Conservation (phyloP, 352 stramenopile species). For the Pythium sukuiense region DNA sequence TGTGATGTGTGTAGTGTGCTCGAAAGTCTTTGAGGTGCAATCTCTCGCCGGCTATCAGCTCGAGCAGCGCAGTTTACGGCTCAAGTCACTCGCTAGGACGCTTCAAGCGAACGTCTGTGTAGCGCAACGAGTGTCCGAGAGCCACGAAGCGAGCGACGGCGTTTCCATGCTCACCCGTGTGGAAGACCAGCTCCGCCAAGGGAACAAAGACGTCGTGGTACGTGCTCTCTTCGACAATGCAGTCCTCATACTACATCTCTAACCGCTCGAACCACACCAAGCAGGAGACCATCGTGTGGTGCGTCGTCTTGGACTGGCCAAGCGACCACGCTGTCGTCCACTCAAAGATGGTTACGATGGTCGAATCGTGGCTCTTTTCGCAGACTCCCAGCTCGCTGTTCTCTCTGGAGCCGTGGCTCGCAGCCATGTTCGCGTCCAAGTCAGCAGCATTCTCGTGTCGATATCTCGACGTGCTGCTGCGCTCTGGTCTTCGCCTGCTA, state of each 20-base stretch:
- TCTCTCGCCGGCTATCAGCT: conserved; percentile 9
- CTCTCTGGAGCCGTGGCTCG: conserved; percentile 16
- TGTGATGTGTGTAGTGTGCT: conserved; percentile 1
- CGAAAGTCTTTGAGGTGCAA: conserved; percentile 8
- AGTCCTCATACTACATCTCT: no score
- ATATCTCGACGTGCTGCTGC: conserved; percentile 11
- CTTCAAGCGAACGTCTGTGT: conserved; percentile 18
- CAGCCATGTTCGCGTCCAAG: conserved; percentile 11
- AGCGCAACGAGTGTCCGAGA: not conserved
- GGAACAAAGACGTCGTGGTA: conserved; percentile 14
- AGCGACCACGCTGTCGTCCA: not conserved
- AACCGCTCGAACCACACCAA: no score
- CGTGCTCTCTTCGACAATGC: not conserved
- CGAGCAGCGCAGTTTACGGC: not conserved
- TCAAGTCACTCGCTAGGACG: conserved; percentile 19
- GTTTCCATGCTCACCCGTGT: conserved; percentile 1
- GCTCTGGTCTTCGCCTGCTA: not conserved
- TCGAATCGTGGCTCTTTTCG: conserved; percentile 1
- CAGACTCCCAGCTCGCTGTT: conserved; percentile 7
- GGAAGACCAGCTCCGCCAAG: not conserved
- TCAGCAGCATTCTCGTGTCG: conserved; percentile 5
- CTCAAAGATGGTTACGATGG: not conserved
- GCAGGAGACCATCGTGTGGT: conserved; percentile 25
- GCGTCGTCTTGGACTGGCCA: conserved; percentile 13
- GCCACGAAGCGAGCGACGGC: not conserved